Evolutionary conservation across 1,139 yeast genomes (phyloP).

Genomic region (Lodderomyces margitis): DNA sequence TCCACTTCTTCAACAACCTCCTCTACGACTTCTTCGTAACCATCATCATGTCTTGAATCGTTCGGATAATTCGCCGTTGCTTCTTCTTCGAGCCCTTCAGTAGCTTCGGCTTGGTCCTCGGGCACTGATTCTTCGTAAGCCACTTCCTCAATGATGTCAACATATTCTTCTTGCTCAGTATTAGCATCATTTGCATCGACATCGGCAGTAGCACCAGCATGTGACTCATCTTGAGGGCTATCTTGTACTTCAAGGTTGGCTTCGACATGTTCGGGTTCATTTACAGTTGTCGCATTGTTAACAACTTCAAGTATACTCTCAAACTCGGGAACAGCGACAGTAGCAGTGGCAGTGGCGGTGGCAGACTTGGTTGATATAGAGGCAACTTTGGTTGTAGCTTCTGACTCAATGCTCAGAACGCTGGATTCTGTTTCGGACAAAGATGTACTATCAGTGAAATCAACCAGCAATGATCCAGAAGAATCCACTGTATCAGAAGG

Average conservation of each 20-base stretch:
- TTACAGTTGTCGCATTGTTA: background rate
- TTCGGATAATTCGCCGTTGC: background rate
- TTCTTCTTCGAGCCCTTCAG: background rate
- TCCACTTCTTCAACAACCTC: conserved; percentile 3
- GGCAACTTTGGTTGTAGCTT: background rate
- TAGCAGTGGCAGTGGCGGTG: too few species aligned
- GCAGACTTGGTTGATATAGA: background rate
- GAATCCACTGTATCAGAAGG: conserved; percentile 12
- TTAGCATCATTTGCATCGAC: background rate
- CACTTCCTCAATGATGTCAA: conserved; percentile 9
- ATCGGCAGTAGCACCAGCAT: background rate
- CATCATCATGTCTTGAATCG: conserved; percentile 1
- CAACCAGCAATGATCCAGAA: background rate
- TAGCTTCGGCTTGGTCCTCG: background rate
- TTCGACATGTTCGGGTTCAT: conserved; percentile 3
- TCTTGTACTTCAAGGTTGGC: conserved; percentile 4
- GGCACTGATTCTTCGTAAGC: conserved; percentile 7
- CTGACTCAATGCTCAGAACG: background rate
- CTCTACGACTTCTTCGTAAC: conserved; percentile 3
- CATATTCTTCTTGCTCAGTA: background rate
- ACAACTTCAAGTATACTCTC: background rate
- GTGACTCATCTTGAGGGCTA: conserved; percentile 2
- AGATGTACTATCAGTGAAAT: conserved; percentile 4
- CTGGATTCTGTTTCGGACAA: conserved; percentile 1
- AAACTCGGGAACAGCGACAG: conserved; percentile 1